Evolutionary conservation across 345 rosid genomes (phyloP).

Genomic region (Populus simonii): DNA sequence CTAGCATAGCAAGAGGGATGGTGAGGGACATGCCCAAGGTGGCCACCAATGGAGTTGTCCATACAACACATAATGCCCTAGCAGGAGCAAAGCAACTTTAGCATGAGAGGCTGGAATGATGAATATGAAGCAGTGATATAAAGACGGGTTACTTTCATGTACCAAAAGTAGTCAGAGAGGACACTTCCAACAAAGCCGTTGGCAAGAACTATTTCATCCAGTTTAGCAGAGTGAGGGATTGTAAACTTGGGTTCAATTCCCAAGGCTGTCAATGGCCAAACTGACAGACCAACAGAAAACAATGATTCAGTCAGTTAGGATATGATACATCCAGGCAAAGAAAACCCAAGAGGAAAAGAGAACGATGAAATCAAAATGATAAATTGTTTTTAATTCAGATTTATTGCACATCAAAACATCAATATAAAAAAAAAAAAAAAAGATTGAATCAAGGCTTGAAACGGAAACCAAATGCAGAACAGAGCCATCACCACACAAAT

Average conservation of each 20-base stretch:
- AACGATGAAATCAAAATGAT: not conserved
- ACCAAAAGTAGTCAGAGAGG: slow-evolving; percentile 96
- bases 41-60: slow-evolving; percentile 86
- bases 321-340: not conserved
- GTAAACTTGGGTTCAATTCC: slow-evolving; percentile 97
- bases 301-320: not conserved
- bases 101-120: not conserved
- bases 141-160: slow-evolving; percentile 11
- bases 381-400: not conserved
- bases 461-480: not conserved
- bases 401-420: not conserved
- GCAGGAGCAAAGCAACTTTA: not conserved
- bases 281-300: slow-evolving; percentile 40
- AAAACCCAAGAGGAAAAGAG: not conserved
- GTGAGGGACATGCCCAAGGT: slow-evolving; percentile 86
- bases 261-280: slow-evolving; percentile 91
- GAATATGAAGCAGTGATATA: not conserved
- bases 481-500: not conserved
- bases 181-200: slow-evolving; percentile 96
- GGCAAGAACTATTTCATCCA: slow-evolving; percentile 95
- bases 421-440: not conserved
- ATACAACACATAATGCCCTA: slow-evolving; percentile 80
- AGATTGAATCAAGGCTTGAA: not conserved
- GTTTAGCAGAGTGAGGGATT: slow-evolving; percentile 81
- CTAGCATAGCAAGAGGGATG: slow-evolving; percentile 82